phyloP scores from a whole-genome alignment of 2,329 filamentous ascomycete genomes.

The Pyrenophora teres region DNA sequence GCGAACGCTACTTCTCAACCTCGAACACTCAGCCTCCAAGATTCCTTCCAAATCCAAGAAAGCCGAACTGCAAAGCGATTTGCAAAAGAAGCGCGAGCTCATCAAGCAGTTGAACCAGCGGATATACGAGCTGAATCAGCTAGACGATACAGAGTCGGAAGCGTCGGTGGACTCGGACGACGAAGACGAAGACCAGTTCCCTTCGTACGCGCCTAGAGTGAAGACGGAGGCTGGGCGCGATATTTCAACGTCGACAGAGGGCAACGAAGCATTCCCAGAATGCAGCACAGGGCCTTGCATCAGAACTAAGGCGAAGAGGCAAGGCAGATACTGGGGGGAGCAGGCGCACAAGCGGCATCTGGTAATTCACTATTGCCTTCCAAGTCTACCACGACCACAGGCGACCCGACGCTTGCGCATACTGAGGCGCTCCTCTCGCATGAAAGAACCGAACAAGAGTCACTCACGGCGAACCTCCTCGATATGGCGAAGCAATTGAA shows the following conservation, averaged over 20 bases:
- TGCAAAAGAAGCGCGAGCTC: conserved; percentile 67
- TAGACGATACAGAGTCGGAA: conserved; percentile 49
- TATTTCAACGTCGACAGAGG: conserved; percentile 30
- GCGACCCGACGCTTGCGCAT: conserved; percentile 35
- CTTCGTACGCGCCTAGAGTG: conserved; percentile 50
- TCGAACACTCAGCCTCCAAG: conserved; percentile 70
- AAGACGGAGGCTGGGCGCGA: conserved; percentile 41
- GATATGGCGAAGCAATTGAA: conserved; percentile 79
- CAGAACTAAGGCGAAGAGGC: conserved; percentile 41
- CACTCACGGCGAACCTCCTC: conserved; percentile 79
- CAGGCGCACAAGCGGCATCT: conserved; percentile 32
- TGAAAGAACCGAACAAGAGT: conserved; percentile 81
- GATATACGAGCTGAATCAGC: conserved; percentile 69
- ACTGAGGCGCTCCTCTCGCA: conserved; percentile 74
- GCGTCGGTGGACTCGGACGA: conserved; percentile 47
- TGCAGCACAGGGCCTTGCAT: conserved; percentile 42
- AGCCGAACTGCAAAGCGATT: conserved; percentile 65
- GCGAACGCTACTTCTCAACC: conserved; percentile 67
- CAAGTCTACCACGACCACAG: conserved; percentile 32
- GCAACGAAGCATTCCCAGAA: conserved; percentile 40
- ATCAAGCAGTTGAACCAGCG: conserved; percentile 69
- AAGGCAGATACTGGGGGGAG: conserved; percentile 24
- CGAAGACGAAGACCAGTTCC: conserved; percentile 50
- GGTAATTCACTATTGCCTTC: conserved; percentile 51
- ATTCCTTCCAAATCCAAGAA: conserved; percentile 53